phyloP scores from a whole-genome alignment of 305 asterid species.

The Lippia alba region DNA sequence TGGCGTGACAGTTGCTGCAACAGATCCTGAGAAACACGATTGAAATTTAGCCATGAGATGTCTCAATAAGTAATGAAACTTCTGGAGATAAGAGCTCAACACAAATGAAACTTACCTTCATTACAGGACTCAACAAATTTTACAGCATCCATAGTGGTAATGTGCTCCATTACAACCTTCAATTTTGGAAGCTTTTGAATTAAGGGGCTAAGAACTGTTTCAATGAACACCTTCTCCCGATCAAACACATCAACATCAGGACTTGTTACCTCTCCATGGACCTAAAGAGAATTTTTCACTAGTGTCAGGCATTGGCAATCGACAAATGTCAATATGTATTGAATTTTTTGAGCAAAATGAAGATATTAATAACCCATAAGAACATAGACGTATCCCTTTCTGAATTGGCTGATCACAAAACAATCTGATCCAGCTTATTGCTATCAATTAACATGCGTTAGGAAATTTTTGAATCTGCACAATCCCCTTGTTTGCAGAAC shows the following conservation, averaged over 20 bases:
- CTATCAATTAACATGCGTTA: neutral
- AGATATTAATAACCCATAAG: conserved; percentile 10
- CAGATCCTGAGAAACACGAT: conserved; percentile 55
- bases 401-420: no score
- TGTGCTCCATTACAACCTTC: conserved; percentile 96
- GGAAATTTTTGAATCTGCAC: neutral
- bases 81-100: neutral
- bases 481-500: neutral
- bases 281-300: conserved; percentile 50
- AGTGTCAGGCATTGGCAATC: neutral
- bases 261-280: conserved; percentile 92
- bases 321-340: neutral
- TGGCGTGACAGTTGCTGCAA: conserved; percentile 96
- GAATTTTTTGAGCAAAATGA: neutral
- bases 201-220: conserved; percentile 69
- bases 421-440: no score
- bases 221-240: conserved; percentile 89
- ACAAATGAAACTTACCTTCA: conserved; percentile 52
- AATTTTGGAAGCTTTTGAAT: conserved; percentile 68
- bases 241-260: conserved; percentile 89
- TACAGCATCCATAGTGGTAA: conserved; percentile 88
- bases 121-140: conserved; percentile 75
- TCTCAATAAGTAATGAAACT: conserved; percentile 10
- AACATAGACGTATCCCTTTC: no score
- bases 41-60: conserved; percentile 25